Conservation (phyloP, 2,329 filamentous ascomycete genomes). For the Blumeria hordei region DNA sequence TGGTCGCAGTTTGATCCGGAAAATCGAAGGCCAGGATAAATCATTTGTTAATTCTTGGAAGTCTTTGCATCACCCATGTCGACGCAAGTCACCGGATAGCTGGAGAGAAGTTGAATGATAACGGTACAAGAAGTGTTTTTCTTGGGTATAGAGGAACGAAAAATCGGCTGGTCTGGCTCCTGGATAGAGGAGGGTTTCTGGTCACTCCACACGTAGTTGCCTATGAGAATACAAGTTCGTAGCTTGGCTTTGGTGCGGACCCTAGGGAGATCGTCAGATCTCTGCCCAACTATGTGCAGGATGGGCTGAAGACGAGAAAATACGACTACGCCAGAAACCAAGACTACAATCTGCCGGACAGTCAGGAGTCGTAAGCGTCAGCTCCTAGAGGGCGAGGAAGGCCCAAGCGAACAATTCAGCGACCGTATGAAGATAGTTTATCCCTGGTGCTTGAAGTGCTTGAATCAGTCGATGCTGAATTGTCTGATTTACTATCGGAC, state of each 20-base stretch:
- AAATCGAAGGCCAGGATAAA: not conserved
- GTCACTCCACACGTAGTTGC: not conserved
- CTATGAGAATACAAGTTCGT: not conserved
- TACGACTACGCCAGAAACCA: not conserved
- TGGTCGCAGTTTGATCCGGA: constrained; percentile 1
- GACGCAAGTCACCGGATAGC: not conserved
- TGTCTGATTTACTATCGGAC: not conserved
- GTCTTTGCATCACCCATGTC: not conserved
- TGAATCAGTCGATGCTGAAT: not conserved
- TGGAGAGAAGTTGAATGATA: not conserved
- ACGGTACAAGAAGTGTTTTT: constrained; percentile 1
- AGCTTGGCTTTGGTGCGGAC: not conserved
- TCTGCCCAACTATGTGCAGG: not conserved
- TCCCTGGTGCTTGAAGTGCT: not conserved
- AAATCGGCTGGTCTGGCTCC: not conserved
- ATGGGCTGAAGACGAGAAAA: not conserved
- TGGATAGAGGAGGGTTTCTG: not conserved
- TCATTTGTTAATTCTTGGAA: not conserved
- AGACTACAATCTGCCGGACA: not conserved
- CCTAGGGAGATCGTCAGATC: not conserved
- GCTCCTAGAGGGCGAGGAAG: not conserved
- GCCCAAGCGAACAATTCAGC: not conserved
- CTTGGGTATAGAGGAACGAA: not conserved
- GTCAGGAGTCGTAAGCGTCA: not conserved
- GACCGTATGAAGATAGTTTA: not conserved